These are phyloP conservation scores for Earliella scabrosa DNA, from an alignment of 1,284 basidiomycete species.

Conservation along the genomic window DNA sequence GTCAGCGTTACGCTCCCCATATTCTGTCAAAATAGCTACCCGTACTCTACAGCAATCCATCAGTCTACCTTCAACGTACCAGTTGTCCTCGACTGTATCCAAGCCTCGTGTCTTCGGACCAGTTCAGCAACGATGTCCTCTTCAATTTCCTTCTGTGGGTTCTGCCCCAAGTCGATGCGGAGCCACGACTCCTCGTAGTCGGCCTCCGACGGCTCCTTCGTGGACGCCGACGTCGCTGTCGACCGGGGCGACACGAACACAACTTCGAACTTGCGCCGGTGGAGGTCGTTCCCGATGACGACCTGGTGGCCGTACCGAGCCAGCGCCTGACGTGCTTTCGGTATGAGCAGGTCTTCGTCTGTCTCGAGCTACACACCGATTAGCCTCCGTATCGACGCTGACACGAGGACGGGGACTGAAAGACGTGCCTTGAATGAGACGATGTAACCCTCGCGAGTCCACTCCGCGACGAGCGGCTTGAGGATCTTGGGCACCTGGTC, in stretches of 20 bases:
- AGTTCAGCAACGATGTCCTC: conserved; percentile 87
- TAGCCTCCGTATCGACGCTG: background rate
- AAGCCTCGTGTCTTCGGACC: conserved; percentile 72
- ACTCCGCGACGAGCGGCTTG: conserved; percentile 91
- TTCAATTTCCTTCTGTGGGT: conserved; percentile 83
- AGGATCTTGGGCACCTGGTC: conserved; percentile 98
- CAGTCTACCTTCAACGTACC: no score
- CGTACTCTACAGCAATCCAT: no score
- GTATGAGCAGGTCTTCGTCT: conserved; percentile 81
- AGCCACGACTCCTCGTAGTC: conserved; percentile 77
- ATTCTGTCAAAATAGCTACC: no score
- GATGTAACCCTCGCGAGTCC: conserved; percentile 91
- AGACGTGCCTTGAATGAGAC: conserved; percentile 93
- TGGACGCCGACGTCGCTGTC: background rate
- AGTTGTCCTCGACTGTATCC: conserved; percentile 47
- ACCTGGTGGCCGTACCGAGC: conserved; percentile 96
- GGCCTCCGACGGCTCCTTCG: conserved; percentile 24
- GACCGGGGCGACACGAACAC: conserved; percentile 70
- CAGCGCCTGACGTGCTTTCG: conserved; percentile 88
- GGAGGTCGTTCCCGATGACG: conserved; percentile 94
- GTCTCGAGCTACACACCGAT: conserved; percentile 83
- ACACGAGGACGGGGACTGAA: conserved; percentile 3
- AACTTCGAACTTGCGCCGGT: conserved; percentile 89
- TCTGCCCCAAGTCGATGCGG: conserved; percentile 54
- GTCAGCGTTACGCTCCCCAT: no score